Evolutionary conservation across 805 yeast species (phyloP).

Genomic region (Candida xyloterini): DNA sequence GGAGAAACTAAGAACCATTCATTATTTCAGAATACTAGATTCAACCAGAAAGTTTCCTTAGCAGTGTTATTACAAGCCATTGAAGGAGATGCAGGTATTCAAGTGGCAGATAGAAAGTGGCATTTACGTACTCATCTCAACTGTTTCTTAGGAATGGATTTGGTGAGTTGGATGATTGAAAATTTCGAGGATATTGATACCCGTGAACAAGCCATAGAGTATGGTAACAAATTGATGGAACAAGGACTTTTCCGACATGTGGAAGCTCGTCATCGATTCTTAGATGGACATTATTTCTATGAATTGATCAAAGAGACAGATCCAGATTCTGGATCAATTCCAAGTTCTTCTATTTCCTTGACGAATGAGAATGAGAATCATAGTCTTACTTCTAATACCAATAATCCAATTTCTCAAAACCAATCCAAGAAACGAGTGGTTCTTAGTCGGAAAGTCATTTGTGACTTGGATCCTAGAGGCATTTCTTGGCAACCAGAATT

Average conservation of each 20-base stretch:
- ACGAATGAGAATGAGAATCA: constrained; percentile 1
- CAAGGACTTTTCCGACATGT: constrained; percentile 76
- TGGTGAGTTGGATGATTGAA: constrained; percentile 82
- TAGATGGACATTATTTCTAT: constrained; percentile 93
- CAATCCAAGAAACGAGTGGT: constrained; percentile 37
- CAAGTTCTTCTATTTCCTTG: constrained; percentile 16
- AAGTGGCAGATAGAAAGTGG: constrained; percentile 81
- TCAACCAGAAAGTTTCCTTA: constrained; percentile 50
- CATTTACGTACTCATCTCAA: constrained; percentile 76
- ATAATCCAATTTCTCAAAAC: not conserved
- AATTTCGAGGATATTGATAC: constrained; percentile 75
- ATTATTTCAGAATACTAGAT: constrained; percentile 28
- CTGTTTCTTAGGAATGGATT: constrained; percentile 81
- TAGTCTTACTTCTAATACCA: not conserved
- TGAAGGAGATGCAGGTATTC: constrained; percentile 63
- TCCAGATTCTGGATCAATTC: constrained; percentile 25
- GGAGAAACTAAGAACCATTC: constrained; percentile 18
- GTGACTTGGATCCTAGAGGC: constrained; percentile 71
- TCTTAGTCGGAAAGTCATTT: constrained; percentile 62
- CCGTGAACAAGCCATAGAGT: constrained; percentile 78
- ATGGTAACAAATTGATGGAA: constrained; percentile 76
- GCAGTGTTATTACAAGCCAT: constrained; percentile 58
- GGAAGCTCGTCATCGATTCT: constrained; percentile 73
- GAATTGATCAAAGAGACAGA: constrained; percentile 58
- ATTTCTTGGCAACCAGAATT: constrained; percentile 76